These are phyloP conservation scores for Ambispora gerdemannii DNA, from an alignment of 192 early-diverging fungal genomes.

Conservation along the genomic window DNA sequence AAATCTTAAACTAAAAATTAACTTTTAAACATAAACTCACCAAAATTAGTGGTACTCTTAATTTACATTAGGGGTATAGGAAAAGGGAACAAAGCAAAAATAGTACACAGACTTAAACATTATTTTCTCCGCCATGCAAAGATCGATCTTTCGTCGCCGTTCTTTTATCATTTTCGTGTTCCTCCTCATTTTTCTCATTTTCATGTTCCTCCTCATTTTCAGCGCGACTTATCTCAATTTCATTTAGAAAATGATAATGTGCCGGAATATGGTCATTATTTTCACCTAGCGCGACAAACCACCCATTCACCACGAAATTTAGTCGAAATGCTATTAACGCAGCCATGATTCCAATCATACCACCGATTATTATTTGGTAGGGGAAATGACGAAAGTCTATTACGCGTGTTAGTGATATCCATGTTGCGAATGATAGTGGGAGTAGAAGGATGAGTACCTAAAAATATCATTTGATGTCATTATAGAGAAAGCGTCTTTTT, in stretches of 20 bases:
- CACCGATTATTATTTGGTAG: slow-evolving; percentile 30
- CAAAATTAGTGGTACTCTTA: too few relatives aligned
- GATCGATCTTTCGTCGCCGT: too few relatives aligned
- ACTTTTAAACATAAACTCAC: too few relatives aligned
- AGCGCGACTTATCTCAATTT: not conserved
- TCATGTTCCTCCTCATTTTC: not conserved
- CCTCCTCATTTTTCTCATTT: too few relatives aligned
- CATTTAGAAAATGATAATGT: slow-evolving; percentile 11
- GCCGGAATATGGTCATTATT: slow-evolving; percentile 22
- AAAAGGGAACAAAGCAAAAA: too few relatives aligned
- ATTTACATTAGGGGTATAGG: too few relatives aligned
- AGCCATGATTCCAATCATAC: slow-evolving; percentile 15
- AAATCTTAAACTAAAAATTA: too few relatives aligned
- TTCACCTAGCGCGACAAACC: slow-evolving; percentile 24
- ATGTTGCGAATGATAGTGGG: slow-evolving; percentile 26
- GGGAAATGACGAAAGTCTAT: slow-evolving; percentile 31
- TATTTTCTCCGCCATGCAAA: too few relatives aligned
- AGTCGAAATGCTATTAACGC: slow-evolving; percentile 24
- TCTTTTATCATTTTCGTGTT: too few relatives aligned
- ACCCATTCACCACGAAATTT: slow-evolving; percentile 19
- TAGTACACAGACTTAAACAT: too few relatives aligned
- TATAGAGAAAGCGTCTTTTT: too few relatives aligned
- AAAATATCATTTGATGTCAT: not conserved
- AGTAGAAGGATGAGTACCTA: slow-evolving; percentile 15
- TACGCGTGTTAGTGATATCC: slow-evolving; percentile 25